phyloP scores from a whole-genome alignment of 306 rosid genomes.

The Dryas drummondii region DNA sequence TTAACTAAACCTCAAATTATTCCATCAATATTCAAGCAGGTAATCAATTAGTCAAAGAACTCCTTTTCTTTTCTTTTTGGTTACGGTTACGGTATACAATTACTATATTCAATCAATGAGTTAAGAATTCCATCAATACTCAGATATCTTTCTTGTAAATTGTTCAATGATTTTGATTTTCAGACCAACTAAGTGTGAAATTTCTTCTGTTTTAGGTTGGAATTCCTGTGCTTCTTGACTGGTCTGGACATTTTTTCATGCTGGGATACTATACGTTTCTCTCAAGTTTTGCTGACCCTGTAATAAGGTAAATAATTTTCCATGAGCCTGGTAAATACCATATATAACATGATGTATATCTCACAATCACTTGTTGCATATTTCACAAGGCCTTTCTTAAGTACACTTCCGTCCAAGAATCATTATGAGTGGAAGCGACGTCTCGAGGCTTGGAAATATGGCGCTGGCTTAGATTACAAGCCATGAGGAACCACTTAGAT shows the following conservation, averaged over 20 bases:
- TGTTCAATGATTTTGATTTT: too few relatives aligned
- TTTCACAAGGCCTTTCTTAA: conserved; percentile 54
- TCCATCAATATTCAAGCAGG: conserved; percentile 93
- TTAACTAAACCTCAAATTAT: conserved; percentile 77
- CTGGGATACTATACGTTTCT: conserved; percentile 78
- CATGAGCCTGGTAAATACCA: not conserved
- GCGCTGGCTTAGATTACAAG: conserved; percentile 92
- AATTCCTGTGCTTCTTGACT: conserved; percentile 76
- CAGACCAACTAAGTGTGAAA: not conserved
- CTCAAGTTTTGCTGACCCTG: conserved; percentile 67
- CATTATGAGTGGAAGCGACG: conserved; percentile 69
- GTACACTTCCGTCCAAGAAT: conserved; percentile 52
- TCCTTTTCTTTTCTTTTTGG: not conserved
- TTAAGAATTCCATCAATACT: not conserved
- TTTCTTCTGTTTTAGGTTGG: conserved; percentile 61
- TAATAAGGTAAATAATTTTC: conserved; percentile 54
- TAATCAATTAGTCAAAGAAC: conserved; percentile 28
- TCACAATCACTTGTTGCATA: conserved; percentile 22
- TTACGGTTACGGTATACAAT: not conserved
- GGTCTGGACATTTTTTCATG: conserved; percentile 80
- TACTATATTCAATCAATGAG: not conserved
- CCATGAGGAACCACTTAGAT: conserved; percentile 28
- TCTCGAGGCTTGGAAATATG: conserved; percentile 95
- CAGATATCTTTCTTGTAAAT: not conserved
- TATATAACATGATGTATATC: not conserved